A percentile compares a stretch with the other conserved stretches of the same genome.
Evolutionary conservation across 2,329 filamentous ascomycete species (phyloP).

Genomic region (Fusarium devonianum): DNA sequence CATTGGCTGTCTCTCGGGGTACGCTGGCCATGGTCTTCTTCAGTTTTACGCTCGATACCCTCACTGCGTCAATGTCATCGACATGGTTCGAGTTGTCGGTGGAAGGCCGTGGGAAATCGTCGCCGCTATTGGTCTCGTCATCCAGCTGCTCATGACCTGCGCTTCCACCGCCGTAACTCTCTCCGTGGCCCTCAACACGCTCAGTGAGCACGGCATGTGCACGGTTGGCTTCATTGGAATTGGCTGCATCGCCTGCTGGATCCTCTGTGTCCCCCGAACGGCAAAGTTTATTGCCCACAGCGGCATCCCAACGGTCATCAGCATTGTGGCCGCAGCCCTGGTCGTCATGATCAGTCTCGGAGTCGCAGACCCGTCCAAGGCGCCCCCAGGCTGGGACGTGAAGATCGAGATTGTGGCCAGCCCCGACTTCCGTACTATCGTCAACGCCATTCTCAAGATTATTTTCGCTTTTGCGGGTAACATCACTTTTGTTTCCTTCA

Average conservation of each 20-base stretch:
- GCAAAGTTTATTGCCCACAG: slow-evolving; percentile 8
- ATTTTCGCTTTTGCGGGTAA: slow-evolving; percentile 29
- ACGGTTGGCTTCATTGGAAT: slow-evolving; percentile 3
- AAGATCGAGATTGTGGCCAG: slow-evolving; percentile 7
- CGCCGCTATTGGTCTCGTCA: not conserved
- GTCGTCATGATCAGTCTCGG: slow-evolving; percentile 14
- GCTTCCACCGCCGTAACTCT: slow-evolving; percentile 8
- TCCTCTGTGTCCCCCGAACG: not conserved
- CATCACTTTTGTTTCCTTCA: slow-evolving; percentile 25
- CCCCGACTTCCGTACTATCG: slow-evolving; percentile 11
- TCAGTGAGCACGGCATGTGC: not conserved
- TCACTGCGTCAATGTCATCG: slow-evolving; percentile 71
- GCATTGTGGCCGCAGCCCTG: slow-evolving; percentile 4
- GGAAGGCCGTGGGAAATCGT: slow-evolving; percentile 1
- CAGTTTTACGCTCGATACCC: slow-evolving; percentile 72
- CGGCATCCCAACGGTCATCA: slow-evolving; percentile 4
- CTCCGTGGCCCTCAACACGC: slow-evolving; percentile 3
- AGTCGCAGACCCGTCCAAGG: not conserved
- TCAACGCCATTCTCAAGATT: slow-evolving; percentile 18
- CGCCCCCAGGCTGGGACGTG: slow-evolving; percentile 3
- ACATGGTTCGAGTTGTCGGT: slow-evolving; percentile 65
- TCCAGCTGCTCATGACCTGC: slow-evolving; percentile 9
- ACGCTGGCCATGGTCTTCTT: slow-evolving; percentile 53
- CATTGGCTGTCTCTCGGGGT: slow-evolving; percentile 69
- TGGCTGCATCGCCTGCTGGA: not conserved